Evolutionary conservation across 768 basidiomycete species (phyloP).

Genomic region (Suillus clintonianus): DNA sequence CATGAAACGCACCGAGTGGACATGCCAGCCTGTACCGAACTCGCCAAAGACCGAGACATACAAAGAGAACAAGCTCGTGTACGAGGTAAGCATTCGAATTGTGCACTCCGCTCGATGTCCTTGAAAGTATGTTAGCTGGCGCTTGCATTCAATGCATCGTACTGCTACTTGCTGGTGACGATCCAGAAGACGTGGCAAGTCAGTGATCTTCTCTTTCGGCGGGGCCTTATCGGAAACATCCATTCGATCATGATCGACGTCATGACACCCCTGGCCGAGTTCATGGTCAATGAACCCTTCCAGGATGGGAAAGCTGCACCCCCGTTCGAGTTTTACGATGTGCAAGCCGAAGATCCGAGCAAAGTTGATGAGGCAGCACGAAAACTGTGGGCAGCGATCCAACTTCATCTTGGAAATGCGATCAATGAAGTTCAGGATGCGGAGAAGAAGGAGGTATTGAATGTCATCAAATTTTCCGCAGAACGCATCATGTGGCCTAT

Average conservation of each 20-base stretch:
- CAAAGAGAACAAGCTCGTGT: conserved; percentile 2
- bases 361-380: conserved; percentile 6
- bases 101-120: neutral
- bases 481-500: neutral
- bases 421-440: neutral
- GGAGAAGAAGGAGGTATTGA: neutral
- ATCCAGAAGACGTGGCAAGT: conserved; percentile 14
- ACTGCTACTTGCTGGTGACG: conserved; percentile 19
- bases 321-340: conserved; percentile 13
- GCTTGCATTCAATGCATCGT: conserved; percentile 16
- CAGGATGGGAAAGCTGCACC: conserved; percentile 9
- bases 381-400: neutral
- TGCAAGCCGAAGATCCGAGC: neutral
- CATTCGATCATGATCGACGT: conserved; percentile 17
- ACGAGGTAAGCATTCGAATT: conserved; percentile 7
- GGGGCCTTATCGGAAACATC: conserved; percentile 8
- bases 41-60: conserved; percentile 11
- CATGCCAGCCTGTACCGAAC: conserved; percentile 5
- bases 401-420: neutral
- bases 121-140: conserved; percentile 8
- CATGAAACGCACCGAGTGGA: conserved; percentile 10
- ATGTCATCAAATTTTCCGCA: neutral
- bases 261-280: conserved; percentile 6
- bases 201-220: conserved; percentile 5
- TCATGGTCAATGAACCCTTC: conserved; percentile 14